Percentiles rank a stretch among this genome's conserved stretches.
phyloP scores from a whole-genome alignment of 2,329 filamentous ascomycete genomes.

The Alternaria arborescens region DNA sequence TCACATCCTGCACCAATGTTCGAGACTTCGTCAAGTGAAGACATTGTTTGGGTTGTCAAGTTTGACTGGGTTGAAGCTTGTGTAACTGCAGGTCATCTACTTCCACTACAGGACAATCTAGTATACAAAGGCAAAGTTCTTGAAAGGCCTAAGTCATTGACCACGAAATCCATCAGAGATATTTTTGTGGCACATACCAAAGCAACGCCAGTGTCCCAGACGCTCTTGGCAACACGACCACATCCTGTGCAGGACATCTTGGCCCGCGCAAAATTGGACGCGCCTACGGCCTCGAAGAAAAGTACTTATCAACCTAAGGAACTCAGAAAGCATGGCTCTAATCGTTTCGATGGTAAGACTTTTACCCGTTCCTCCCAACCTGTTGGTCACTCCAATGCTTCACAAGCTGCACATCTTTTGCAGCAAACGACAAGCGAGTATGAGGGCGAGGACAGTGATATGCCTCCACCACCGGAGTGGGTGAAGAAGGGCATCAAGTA shows the following conservation, averaged over 20 bases:
- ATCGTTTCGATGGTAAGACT: conserved; percentile 45
- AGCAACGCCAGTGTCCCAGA: conserved; percentile 27
- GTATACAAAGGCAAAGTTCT: conserved; percentile 61
- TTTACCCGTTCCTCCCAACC: conserved; percentile 37
- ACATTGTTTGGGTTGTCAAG: conserved; percentile 60
- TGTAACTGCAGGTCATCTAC: conserved; percentile 50
- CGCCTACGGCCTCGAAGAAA: conserved; percentile 28
- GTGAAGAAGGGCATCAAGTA: conserved; percentile 70
- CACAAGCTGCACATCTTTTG: conserved; percentile 57
- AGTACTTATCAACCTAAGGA: conserved; percentile 23
- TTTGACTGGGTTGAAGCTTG: conserved; percentile 64
- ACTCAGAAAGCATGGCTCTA: conserved; percentile 31
- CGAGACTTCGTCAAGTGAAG: conserved; percentile 22
- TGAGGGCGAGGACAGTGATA: conserved; percentile 62
- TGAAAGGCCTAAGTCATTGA: conserved; percentile 44
- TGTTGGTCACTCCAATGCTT: conserved; percentile 17
- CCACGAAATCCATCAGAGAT: conserved; percentile 30
- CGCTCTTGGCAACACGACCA: conserved; percentile 30
- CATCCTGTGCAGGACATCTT: conserved; percentile 53
- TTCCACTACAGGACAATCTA: conserved; percentile 60
- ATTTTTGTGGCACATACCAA: conserved; percentile 18
- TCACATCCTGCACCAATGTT: conserved; percentile 24
- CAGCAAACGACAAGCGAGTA: conserved; percentile 82
- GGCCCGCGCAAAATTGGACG: conserved; percentile 63
- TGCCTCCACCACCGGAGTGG: conserved; percentile 76